These are phyloP conservation scores for Suillus luteus DNA, from an alignment of 768 basidiomycete genomes.

Conservation along the genomic window DNA sequence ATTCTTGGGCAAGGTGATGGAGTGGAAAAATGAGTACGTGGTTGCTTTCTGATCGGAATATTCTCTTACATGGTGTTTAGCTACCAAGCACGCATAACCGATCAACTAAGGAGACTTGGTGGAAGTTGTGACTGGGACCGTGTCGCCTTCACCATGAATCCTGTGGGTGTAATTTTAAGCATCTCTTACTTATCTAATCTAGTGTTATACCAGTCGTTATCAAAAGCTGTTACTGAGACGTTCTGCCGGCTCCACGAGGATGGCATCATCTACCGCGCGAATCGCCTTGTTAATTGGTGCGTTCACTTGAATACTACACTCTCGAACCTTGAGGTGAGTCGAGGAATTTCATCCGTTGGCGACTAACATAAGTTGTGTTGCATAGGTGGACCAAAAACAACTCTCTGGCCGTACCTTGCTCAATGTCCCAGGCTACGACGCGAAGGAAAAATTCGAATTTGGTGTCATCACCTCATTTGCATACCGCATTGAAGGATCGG, in stretches of 20 bases:
- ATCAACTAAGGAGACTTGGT: slow-evolving; percentile 85
- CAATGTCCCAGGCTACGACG: slow-evolving; percentile 91
- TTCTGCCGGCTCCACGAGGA: slow-evolving; percentile 92
- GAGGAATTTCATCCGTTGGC: background rate
- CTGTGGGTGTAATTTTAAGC: slow-evolving; percentile 45
- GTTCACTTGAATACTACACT: slow-evolving; percentile 93
- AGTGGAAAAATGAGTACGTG: slow-evolving; percentile 95
- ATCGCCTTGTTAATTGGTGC: slow-evolving; percentile 98
- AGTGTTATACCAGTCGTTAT: slow-evolving; percentile 51
- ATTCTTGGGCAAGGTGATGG: slow-evolving; percentile 88
- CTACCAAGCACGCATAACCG: slow-evolving; percentile 91
- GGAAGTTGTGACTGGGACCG: slow-evolving; percentile 95
- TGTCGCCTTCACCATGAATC: slow-evolving; percentile 94
- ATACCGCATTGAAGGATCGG: slow-evolving; percentile 85
- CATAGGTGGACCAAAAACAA: slow-evolving; percentile 89
- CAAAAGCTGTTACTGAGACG: slow-evolving; percentile 86
- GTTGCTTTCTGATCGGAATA: slow-evolving; percentile 4
- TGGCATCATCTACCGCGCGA: slow-evolving; percentile 91
- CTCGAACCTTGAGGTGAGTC: slow-evolving; percentile 91
- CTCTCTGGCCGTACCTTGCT: slow-evolving; percentile 83
- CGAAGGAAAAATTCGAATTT: slow-evolving; percentile 96
- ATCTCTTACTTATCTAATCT: slow-evolving; percentile 2
- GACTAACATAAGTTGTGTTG: background rate
- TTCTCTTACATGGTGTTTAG: slow-evolving; percentile 39
- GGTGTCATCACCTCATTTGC: slow-evolving; percentile 97